Base-by-base conservation (phyloP, 371 early-diverging fungal genomes). In the Syncephalastrum racemosum region DNA sequence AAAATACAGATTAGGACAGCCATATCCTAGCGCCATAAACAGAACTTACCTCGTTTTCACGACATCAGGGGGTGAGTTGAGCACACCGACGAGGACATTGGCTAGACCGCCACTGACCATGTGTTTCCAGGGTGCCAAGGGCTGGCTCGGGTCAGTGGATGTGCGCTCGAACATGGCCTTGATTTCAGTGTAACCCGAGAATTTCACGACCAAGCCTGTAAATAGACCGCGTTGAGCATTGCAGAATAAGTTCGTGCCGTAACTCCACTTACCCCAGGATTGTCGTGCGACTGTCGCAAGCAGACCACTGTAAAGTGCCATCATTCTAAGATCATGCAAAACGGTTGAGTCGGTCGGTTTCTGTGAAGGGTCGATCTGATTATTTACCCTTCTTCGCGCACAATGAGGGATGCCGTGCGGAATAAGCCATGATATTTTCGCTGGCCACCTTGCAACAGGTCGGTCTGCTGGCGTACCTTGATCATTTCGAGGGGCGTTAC, bases 381-480 rank as follows among this genome's bases (percentile, higher is more conserved):
- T 27, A 40, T 31, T 59, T 68, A 77, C 78, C 81, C 81, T 67
- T 75, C 81, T 31, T 76, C 63, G 15, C 62, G 64, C 12, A 81
- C 58, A 53, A 81, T 70, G 36, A 59, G 36, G 1, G 70, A 63
- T 13, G 70, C 73, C n/a, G 81, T 78, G 12, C 70, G 67, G 10
- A 74, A 16, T 53, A 78, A 57, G 0, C 77, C 75, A 47, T 54
- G 66, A 46, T 81, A 78, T 56, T 76, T 78, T 40, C 75, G 63
- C 50, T 71, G 50, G 12, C 53, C 58, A 24, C 48, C 53, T 16
- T 60, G 58, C 31, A 65, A 59, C 53, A 80, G 44, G 40, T 78
- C 81, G 4, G 81, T 81, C 50, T 81, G 81, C 53, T 81, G 81
- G 15, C 81, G 69, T 36, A 81, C 75, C 54, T 81, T 81, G 41